These are phyloP conservation scores for Aspergillus versicolor DNA, from an alignment of 2,329 filamentous ascomycete species.

Conservation along the genomic window DNA sequence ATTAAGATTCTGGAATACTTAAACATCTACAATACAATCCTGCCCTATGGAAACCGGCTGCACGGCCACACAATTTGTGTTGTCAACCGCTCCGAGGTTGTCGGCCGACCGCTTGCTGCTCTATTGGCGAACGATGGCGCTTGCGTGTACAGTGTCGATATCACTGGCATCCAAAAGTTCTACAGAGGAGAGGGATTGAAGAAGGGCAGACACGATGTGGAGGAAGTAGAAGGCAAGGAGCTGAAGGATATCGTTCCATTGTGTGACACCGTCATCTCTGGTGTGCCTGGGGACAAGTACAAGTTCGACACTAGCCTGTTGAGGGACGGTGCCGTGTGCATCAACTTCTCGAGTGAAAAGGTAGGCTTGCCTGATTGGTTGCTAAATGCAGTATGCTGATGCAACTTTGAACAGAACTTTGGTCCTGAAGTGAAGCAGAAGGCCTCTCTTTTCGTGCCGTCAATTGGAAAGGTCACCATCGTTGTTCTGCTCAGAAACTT, in stretches of 20 bases:
- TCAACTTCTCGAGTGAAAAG: constrained; percentile 95
- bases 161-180: constrained; percentile 89
- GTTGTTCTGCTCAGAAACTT: constrained; percentile 86
- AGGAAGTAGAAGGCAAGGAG: constrained; percentile 76
- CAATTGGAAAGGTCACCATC: constrained; percentile 97
- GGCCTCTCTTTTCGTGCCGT: constrained; percentile 94
- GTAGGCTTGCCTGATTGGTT: constrained; percentile 30
- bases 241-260: constrained; percentile 79
- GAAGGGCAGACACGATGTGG: constrained; percentile 80
- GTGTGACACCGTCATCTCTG: constrained; percentile 92
- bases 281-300: constrained; percentile 83
- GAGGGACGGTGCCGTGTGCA: constrained; percentile 90
- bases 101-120: constrained; percentile 87
- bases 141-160: constrained; percentile 89
- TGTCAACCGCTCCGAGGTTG: constrained; percentile 94
- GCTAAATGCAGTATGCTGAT: constrained; percentile 7
- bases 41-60: constrained; percentile 87
- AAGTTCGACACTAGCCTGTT: constrained; percentile 84
- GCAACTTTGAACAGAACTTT: constrained; percentile 64
- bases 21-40: constrained; percentile 92
- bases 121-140: constrained; percentile 95
- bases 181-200: constrained; percentile 84
- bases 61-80: constrained; percentile 94
- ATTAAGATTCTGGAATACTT: constrained; percentile 97
- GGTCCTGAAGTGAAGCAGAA: constrained; percentile 87